phyloP scores from a whole-genome alignment of 2,329 filamentous ascomycete species.

The Colletotrichum sp. region DNA sequence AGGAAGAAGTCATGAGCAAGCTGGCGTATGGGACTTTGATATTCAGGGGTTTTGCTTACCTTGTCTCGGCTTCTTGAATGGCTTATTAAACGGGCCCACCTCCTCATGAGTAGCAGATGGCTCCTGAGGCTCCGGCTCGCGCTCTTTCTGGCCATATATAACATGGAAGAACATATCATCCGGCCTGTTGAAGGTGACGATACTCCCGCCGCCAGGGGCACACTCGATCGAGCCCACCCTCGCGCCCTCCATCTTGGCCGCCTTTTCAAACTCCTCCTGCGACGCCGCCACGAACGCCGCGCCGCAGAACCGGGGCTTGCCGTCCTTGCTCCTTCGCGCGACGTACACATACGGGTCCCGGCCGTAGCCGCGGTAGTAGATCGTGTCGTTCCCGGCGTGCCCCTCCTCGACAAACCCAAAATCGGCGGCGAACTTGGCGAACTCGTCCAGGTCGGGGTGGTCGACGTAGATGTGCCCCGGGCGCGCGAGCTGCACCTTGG shows the following conservation, averaged over 20 bases:
- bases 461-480: conserved; percentile 23
- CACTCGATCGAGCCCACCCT: conserved; percentile 23
- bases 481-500: conserved; percentile 24
- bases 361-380: conserved; percentile 57
- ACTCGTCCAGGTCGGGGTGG: conserved; percentile 30
- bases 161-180: conserved; percentile 35
- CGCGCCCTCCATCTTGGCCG: conserved; percentile 39
- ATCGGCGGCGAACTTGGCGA: conserved; percentile 28
- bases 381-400: conserved; percentile 27
- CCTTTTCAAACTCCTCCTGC: conserved; percentile 41
- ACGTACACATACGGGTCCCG: conserved; percentile 55
- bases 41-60: background rate
- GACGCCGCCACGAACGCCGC: conserved; percentile 33
- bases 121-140: background rate
- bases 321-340: conserved; percentile 31
- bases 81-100: background rate
- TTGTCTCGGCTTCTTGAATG: background rate
- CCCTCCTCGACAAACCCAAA: conserved; percentile 30
- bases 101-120: background rate
- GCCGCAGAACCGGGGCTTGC: conserved; percentile 27
- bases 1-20: too few species aligned
- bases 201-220: conserved; percentile 44
- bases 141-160: conserved; percentile 26
- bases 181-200: conserved; percentile 37
- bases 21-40: too few species aligned